phyloP scores from a whole-genome alignment of 2,329 filamentous ascomycete species.

The Colletotrichum tabaci region DNA sequence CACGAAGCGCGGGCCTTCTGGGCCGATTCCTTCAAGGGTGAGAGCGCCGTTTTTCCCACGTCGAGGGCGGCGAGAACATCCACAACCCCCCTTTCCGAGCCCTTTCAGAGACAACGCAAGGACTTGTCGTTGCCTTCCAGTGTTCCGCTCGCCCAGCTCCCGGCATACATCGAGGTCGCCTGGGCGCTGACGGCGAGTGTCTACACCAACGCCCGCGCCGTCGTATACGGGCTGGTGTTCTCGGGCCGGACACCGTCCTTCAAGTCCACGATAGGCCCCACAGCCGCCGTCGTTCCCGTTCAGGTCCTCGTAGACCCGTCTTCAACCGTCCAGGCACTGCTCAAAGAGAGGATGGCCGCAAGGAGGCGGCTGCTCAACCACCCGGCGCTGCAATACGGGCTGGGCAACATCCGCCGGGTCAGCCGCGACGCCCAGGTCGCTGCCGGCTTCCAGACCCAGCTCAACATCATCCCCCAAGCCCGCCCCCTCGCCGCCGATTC shows the following conservation, averaged over 20 bases:
- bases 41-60: slow-evolving; percentile 6
- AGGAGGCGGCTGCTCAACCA: slow-evolving; percentile 3
- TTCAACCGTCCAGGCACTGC: background rate
- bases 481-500: background rate
- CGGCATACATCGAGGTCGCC: slow-evolving; percentile 6
- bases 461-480: slow-evolving; percentile 6
- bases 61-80: background rate
- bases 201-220: slow-evolving; percentile 3
- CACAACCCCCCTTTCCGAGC: background rate
- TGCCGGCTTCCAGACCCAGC: background rate
- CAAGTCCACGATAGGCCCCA: slow-evolving; percentile 9
- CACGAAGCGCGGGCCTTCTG: slow-evolving; percentile 9
- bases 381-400: slow-evolving; percentile 5
- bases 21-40: slow-evolving; percentile 1
- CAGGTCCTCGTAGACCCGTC: background rate
- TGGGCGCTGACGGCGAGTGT: slow-evolving; percentile 13
- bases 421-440: background rate
- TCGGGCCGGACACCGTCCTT: slow-evolving; percentile 8
- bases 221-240: background rate
- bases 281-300: slow-evolving; percentile 1
- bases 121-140: background rate
- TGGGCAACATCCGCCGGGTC: slow-evolving; percentile 1
- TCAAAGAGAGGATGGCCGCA: slow-evolving; percentile 10
- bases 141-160: background rate
- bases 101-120: slow-evolving; percentile 2